A percentile compares a stretch with the other conserved stretches of the same genome.
These are phyloP conservation scores for Cladobotryum mycophilum DNA, from an alignment of 2,329 filamentous ascomycete genomes.

Conservation along the genomic window DNA sequence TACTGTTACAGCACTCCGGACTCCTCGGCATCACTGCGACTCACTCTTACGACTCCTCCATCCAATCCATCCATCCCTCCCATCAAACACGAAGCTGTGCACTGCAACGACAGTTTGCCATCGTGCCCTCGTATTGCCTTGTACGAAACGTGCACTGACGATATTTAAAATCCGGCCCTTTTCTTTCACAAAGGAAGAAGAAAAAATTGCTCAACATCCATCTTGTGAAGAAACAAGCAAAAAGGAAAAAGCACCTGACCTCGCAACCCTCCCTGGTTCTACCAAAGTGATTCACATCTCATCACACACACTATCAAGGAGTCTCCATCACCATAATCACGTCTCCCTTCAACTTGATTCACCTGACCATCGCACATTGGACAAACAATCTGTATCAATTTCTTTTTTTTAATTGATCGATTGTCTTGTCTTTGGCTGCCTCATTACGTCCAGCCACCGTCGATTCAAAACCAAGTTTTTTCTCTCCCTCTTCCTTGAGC, in stretches of 20 bases:
- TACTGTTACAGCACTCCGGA: neutral
- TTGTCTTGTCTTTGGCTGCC: too few species aligned
- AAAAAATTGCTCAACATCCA: too few species aligned
- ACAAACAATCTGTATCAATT: too few species aligned
- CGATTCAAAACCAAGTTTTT: neutral
- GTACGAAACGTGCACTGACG: too few species aligned
- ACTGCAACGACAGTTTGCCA: too few species aligned
- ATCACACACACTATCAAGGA: neutral
- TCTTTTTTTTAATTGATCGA: neutral
- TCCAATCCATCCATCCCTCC: neutral
- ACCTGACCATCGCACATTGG: neutral
- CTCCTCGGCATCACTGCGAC: neutral
- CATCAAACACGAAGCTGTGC: neutral
- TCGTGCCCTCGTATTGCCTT: too few species aligned
- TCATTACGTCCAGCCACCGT: too few species aligned
- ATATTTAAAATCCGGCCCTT: too few species aligned
- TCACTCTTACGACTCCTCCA: neutral
- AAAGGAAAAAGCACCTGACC: too few species aligned
- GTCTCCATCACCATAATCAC: neutral
- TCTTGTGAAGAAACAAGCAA: too few species aligned
- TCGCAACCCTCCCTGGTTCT: neutral
- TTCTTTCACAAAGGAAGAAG: too few species aligned
- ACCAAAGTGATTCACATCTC: too few species aligned
- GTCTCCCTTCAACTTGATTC: neutral
- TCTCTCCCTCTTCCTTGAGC: neutral